phyloP scores from a whole-genome alignment of 2,329 filamentous ascomycete genomes.

The Pseudopyrenochaeta lycopersici region DNA sequence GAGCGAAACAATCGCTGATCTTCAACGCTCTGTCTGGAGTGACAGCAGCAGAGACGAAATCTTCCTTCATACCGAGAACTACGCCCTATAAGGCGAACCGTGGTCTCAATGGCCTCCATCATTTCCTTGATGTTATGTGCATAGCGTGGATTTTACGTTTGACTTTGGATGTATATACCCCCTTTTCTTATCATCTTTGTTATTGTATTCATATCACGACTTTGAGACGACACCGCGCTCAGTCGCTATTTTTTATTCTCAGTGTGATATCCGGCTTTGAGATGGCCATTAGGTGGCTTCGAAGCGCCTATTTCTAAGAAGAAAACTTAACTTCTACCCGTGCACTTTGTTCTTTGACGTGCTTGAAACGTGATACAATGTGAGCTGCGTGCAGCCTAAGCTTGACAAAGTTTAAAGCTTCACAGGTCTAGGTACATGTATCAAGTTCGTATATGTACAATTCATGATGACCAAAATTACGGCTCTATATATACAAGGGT shows the following conservation, averaged over 20 bases:
- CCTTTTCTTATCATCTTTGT: constrained; percentile 18
- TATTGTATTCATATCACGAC: constrained; percentile 17
- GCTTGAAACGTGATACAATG: too few relatives aligned
- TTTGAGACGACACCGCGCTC: background rate
- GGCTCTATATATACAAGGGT: too few relatives aligned
- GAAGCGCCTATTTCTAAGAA: background rate
- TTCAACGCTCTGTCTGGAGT: constrained; percentile 86
- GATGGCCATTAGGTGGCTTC: constrained; percentile 3
- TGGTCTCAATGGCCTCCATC: background rate
- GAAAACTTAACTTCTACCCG: background rate
- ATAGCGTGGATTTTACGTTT: constrained; percentile 33
- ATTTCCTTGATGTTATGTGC: constrained; percentile 27
- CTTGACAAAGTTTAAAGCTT: too few relatives aligned
- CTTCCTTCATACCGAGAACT: constrained; percentile 94
- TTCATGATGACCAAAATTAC: too few relatives aligned
- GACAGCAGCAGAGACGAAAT: constrained; percentile 85
- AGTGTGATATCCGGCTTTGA: constrained; percentile 15
- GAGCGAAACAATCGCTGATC: constrained; percentile 79
- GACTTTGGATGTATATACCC: constrained; percentile 28
- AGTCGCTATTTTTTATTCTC: constrained; percentile 8
- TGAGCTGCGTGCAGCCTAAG: too few relatives aligned
- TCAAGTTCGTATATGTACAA: too few relatives aligned
- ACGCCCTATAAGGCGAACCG: constrained; percentile 71
- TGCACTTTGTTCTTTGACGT: background rate
- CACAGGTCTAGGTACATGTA: too few relatives aligned